phyloP scores from a whole-genome alignment of 129 eudicot genomes.

The Pittosporum tobira region DNA sequence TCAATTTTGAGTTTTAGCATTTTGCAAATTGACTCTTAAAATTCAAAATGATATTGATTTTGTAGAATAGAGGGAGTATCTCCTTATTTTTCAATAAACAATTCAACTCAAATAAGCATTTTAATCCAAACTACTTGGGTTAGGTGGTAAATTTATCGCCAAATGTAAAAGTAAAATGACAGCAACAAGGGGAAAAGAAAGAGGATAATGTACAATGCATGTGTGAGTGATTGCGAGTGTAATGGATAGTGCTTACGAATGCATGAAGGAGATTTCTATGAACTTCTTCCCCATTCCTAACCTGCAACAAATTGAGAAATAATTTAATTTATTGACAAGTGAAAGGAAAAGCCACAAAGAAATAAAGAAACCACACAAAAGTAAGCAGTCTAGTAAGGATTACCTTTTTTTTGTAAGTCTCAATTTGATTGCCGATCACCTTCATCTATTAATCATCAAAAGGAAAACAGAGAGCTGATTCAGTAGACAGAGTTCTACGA shows the following conservation, averaged over 20 bases:
- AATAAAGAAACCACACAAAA: neutral
- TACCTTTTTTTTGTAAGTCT: slow-evolving; percentile 72
- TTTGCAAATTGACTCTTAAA: too few relatives aligned
- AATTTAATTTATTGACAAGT: neutral
- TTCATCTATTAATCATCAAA: slow-evolving; percentile 34
- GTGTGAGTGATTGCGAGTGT: too few relatives aligned
- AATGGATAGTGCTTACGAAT: slow-evolving; percentile 40
- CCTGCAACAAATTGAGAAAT: slow-evolving; percentile 27
- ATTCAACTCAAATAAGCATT: too few relatives aligned
- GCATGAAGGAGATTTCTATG: slow-evolving; percentile 53
- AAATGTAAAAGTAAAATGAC: too few relatives aligned
- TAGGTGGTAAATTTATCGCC: too few relatives aligned
- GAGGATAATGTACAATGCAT: too few relatives aligned
- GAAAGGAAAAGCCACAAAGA: neutral
- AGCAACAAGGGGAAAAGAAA: too few relatives aligned
- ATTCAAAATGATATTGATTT: too few relatives aligned
- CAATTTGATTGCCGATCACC: slow-evolving; percentile 40
- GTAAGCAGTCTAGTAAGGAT: neutral
- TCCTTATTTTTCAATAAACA: too few relatives aligned
- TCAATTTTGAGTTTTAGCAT: too few relatives aligned
- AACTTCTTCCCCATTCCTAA: slow-evolving; percentile 55
- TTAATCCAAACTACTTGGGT: too few relatives aligned
- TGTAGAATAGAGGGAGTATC: too few relatives aligned
- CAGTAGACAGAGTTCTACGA: neutral
- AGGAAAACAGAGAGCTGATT: neutral